Evolutionary conservation across 306 rosid genomes (phyloP).

Genomic region (Malus sieversii): DNA sequence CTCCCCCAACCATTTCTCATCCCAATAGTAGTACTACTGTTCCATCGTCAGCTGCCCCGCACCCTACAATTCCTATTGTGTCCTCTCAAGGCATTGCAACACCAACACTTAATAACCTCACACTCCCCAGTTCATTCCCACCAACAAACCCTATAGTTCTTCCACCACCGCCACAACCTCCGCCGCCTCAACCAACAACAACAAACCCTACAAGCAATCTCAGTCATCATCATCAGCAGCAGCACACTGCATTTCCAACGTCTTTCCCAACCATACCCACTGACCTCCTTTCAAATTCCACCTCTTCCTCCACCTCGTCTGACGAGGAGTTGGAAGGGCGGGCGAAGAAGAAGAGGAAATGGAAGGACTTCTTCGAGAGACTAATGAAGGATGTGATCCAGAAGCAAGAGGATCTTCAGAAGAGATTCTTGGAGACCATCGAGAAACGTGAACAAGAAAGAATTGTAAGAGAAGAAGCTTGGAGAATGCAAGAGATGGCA

Average conservation of each 20-base stretch:
- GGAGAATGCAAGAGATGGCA: slow-evolving; percentile 74
- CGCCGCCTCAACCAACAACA: slow-evolving; percentile 2
- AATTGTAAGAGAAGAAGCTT: slow-evolving; percentile 55
- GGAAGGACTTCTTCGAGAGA: slow-evolving; percentile 82
- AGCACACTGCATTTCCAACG: slow-evolving; percentile 1
- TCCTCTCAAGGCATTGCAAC: slow-evolving; percentile 26
- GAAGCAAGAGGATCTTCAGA: slow-evolving; percentile 77
- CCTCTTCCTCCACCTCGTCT: slow-evolving; percentile 61
- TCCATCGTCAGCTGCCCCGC: slow-evolving; percentile 35
- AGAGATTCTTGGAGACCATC: slow-evolving; percentile 66
- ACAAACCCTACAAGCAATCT: slow-evolving; percentile 3
- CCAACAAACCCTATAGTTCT: slow-evolving; percentile 33
- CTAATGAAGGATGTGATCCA: slow-evolving; percentile 66
- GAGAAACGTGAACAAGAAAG: slow-evolving; percentile 71
- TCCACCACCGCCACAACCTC: slow-evolving; percentile 9
- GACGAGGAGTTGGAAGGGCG: slow-evolving; percentile 47
- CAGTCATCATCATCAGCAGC: background rate
- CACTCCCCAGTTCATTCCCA: slow-evolving; percentile 28
- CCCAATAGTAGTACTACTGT: slow-evolving; percentile 28
- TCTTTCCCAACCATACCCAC: slow-evolving; percentile 25
- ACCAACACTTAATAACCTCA: slow-evolving; percentile 1
- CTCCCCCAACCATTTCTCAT: background rate
- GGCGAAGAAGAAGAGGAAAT: slow-evolving; percentile 63
- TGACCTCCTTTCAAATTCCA: slow-evolving; percentile 46
- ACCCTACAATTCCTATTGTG: slow-evolving; percentile 2